A percentile compares a stretch with the other conserved stretches of the same genome.
Conservation (phyloP, 2,329 filamentous ascomycete species). For the Trichoderma guizhouense region DNA sequence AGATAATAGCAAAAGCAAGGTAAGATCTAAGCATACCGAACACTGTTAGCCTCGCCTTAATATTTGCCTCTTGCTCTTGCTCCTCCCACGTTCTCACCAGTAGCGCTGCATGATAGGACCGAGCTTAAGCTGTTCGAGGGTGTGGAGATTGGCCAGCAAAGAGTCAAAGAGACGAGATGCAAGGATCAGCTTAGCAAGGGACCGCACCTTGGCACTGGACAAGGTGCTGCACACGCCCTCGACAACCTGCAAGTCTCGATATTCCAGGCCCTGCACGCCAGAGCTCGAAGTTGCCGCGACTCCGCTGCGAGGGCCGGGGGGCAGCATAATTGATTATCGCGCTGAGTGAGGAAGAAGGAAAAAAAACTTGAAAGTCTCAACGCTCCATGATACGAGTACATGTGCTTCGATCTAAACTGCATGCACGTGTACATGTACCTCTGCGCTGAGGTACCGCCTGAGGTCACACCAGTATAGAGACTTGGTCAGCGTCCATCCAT, state of each 20-base stretch:
- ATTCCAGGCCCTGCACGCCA: background rate
- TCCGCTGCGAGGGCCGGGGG: background rate
- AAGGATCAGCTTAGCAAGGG: constrained; percentile 5
- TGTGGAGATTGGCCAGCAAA: constrained; percentile 8
- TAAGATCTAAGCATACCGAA: constrained; percentile 12
- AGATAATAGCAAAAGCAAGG: background rate
- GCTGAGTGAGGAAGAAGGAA: background rate
- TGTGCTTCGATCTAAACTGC: background rate
- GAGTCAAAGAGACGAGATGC: background rate
- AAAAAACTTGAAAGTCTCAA: background rate
- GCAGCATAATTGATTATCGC: background rate
- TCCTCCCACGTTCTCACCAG: background rate
- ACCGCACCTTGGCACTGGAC: background rate
- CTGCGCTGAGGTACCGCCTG: background rate
- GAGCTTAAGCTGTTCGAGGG: background rate
- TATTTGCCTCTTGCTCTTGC: background rate
- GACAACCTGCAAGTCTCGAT: background rate
- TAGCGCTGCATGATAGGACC: background rate
- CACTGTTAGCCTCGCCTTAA: background rate
- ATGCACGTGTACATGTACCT: background rate
- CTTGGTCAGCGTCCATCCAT: background rate
- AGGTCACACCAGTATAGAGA: background rate
- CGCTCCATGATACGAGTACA: background rate
- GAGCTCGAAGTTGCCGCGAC: background rate
- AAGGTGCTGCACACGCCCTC: background rate